These are phyloP conservation scores for Cladobotryum protrusum DNA, from an alignment of 2,329 filamentous ascomycete species.

Conservation along the genomic window DNA sequence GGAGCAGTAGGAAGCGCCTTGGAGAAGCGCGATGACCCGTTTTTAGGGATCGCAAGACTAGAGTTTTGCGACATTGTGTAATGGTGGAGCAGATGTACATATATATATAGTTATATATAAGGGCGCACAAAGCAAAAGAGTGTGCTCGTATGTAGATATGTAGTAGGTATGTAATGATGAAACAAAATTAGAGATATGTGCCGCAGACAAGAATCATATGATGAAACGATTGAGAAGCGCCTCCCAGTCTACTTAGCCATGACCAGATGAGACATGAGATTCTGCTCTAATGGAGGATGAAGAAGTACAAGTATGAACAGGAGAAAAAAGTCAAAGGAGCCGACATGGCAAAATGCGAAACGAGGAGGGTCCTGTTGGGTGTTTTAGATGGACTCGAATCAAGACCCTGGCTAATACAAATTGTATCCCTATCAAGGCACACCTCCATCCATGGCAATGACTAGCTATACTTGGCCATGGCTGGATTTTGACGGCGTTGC, in stretches of 20 bases:
- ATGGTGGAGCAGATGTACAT: too few relatives aligned
- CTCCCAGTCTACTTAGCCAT: too few relatives aligned
- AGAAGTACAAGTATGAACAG: neutral
- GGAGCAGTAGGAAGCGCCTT: constrained; percentile 52
- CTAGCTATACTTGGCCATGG: too few relatives aligned
- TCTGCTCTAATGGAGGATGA: neutral
- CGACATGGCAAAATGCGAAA: constrained; percentile 8
- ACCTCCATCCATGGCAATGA: too few relatives aligned
- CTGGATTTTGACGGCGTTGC: neutral
- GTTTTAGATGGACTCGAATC: constrained; percentile 8
- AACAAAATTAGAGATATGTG: too few relatives aligned
- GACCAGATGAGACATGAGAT: too few relatives aligned
- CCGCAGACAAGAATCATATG: too few relatives aligned
- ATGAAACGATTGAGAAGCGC: too few relatives aligned
- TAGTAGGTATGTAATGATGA: too few relatives aligned
- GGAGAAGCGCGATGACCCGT: constrained; percentile 49
- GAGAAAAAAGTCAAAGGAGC: neutral
- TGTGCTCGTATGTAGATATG: too few relatives aligned
- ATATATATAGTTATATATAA: too few relatives aligned
- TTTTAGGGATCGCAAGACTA: constrained; percentile 13
- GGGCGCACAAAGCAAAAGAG: too few relatives aligned
- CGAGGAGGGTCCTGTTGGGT: constrained; percentile 4
- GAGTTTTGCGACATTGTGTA: constrained; percentile 4
- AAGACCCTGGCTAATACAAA: constrained; percentile 11
- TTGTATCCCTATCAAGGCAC: constrained; percentile 1